These are phyloP conservation scores for Starmerella floris DNA, from an alignment of 805 yeast genomes.

Conservation along the genomic window DNA sequence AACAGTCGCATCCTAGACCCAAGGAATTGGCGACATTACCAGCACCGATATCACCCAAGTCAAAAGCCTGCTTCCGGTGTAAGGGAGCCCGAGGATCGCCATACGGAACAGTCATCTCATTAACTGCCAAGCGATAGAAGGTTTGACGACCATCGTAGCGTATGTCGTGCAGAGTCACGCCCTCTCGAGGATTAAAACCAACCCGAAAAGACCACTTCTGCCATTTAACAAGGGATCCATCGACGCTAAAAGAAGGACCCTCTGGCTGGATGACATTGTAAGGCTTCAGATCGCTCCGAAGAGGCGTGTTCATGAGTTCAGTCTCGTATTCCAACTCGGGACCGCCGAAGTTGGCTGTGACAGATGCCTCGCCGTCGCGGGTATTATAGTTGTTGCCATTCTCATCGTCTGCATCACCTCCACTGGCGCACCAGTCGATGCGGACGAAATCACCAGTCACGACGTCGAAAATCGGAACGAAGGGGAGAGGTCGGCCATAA, in stretches of 20 bases:
- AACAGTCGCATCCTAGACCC: constrained; percentile 67
- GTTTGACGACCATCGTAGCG: constrained; percentile 65
- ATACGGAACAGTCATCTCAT: constrained; percentile 80
- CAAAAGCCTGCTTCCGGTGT: constrained; percentile 79
- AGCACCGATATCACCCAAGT: constrained; percentile 72
- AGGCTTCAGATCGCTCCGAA: constrained; percentile 55
- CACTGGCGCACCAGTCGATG: constrained; percentile 63
- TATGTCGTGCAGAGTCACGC: constrained; percentile 59
- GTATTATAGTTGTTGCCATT: constrained; percentile 36
- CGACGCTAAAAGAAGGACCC: constrained; percentile 57
- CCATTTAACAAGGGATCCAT: constrained; percentile 56
- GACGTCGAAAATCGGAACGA: constrained; percentile 60
- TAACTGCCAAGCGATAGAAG: constrained; percentile 56
- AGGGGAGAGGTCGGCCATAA: constrained; percentile 60
- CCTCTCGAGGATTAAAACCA: constrained; percentile 61
- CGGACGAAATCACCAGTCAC: constrained; percentile 47
- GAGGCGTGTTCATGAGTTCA: constrained; percentile 44
- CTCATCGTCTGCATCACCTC: constrained; percentile 54
- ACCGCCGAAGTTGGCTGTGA: constrained; percentile 39
- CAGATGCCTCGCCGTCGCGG: constrained; percentile 49
- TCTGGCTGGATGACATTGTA: constrained; percentile 72
- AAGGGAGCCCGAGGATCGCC: constrained; percentile 73
- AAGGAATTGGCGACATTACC: constrained; percentile 60
- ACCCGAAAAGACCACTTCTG: constrained; percentile 75
- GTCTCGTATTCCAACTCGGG: constrained; percentile 56